Base-by-base conservation (phyloP, 495 filamentous ascomycete genomes). In the Trichoderma orchidacearum region DNA sequence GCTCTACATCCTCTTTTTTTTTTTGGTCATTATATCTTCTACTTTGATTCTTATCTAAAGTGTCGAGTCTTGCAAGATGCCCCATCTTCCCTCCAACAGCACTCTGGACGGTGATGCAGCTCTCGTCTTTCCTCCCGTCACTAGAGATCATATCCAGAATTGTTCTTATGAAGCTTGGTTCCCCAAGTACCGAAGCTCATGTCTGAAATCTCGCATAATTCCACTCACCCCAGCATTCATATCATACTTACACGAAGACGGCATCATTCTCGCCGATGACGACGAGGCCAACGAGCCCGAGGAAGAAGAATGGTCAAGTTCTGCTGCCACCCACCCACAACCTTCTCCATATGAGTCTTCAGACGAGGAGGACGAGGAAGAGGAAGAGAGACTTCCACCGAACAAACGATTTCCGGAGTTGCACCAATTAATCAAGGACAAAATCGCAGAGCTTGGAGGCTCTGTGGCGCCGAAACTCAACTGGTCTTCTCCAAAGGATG, bases 401-500 rank as follows among this genome's bases (percentile, higher is more conserved):
- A 76, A 74, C 36, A 62, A 66, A 55, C 69, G 72, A 41, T 82
- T 81, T 62, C 78, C 76, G 6, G 84, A 87, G 18, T 78, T 91
- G 2, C 94, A 99, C 70, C 66, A 79, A 34, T 66, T 79, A 51
- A 85, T 99, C 64, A 85, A 84, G 68, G 66, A 75, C 15, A 85
- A 82, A 4, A 96, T 99, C 60, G 63, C 77, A 3, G 82, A 87
- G 56, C 78, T 96, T 0, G 89, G 86, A 30, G 92, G 93, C 57
- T 82, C 81, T 30, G 90, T 90, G 0, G 80, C 82, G 0, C 94
- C 94, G 2, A 99, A 99, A 64, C 75, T 99, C 25, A 96, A 97
- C 75, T 99, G 93, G 93, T 95, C 90, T 29, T 82, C 87, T 3
- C 93, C 93, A 0, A 96, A 96, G 68, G 93, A 99, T 66, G 94